Conservation (phyloP, 148 eudicot genomes). For the Silene uniflora region DNA sequence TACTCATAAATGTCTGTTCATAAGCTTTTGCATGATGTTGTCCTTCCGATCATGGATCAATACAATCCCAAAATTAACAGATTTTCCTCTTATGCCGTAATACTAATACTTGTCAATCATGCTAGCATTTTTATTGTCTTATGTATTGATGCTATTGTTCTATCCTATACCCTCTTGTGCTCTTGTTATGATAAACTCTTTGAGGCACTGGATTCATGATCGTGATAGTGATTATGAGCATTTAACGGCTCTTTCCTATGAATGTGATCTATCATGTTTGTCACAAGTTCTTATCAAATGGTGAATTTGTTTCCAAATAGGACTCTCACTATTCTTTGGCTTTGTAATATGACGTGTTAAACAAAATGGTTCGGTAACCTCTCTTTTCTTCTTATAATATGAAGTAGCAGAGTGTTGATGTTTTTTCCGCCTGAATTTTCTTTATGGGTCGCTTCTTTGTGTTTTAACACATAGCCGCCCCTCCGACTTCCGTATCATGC, state of each 20-base stretch:
- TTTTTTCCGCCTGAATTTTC: neutral
- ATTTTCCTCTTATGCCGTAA: neutral
- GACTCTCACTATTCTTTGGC: neutral
- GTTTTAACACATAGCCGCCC: neutral
- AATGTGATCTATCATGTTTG: neutral
- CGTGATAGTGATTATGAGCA: neutral
- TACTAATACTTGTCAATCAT: slow-evolving; percentile 7
- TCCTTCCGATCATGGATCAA: neutral
- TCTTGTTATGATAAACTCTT: neutral
- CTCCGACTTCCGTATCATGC: neutral
- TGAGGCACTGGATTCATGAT: neutral
- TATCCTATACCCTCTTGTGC: neutral
- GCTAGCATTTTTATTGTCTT: neutral
- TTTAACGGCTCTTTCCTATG: neutral
- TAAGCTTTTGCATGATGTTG: slow-evolving; percentile 8
- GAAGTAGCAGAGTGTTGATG: neutral
- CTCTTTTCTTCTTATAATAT: neutral
- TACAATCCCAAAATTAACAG: neutral
- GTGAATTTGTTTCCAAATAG: neutral
- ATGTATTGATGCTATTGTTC: neutral
- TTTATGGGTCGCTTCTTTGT: neutral
- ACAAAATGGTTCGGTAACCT: neutral
- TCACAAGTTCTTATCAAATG: neutral
- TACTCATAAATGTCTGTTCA: neutral
- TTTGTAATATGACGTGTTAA: neutral